Evolutionary conservation across 2,329 filamentous ascomycete species (phyloP).

Genomic region (Aureobasidium sp.): DNA sequence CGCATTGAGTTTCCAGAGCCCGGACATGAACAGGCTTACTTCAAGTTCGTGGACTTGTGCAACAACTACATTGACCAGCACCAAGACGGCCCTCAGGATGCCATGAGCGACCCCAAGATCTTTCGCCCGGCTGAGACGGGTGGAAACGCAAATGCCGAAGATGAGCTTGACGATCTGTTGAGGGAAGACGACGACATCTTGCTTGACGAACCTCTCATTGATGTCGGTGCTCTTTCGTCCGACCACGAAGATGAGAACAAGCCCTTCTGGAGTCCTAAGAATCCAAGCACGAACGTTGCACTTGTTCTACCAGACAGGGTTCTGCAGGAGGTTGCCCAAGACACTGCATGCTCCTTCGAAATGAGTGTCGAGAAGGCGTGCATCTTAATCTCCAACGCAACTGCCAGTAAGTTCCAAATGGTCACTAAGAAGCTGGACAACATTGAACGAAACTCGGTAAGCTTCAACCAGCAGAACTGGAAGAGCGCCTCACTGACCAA

Average conservation of each 20-base stretch:
- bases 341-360: background rate
- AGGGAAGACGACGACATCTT: background rate
- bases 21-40: background rate
- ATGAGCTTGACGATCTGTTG: background rate
- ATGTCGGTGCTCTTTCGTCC: background rate
- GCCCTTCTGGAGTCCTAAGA: constrained; percentile 1
- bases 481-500: background rate
- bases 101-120: background rate
- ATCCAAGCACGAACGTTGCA: background rate
- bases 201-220: background rate
- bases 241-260: background rate
- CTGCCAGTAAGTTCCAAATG: background rate
- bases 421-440: constrained; percentile 7
- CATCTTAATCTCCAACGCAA: background rate
- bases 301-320: background rate
- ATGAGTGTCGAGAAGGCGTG: background rate
- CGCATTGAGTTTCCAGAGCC: background rate
- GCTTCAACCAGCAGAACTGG: background rate
- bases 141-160: background rate
- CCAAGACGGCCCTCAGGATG: background rate
- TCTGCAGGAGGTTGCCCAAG: background rate
- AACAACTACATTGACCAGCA: background rate
- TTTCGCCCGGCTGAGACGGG: background rate
- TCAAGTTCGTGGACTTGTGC: background rate
- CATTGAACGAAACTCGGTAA: constrained; percentile 10